Conservation (phyloP, 371 early-diverging fungal genomes). For the Zopfochytrium polystomum region DNA sequence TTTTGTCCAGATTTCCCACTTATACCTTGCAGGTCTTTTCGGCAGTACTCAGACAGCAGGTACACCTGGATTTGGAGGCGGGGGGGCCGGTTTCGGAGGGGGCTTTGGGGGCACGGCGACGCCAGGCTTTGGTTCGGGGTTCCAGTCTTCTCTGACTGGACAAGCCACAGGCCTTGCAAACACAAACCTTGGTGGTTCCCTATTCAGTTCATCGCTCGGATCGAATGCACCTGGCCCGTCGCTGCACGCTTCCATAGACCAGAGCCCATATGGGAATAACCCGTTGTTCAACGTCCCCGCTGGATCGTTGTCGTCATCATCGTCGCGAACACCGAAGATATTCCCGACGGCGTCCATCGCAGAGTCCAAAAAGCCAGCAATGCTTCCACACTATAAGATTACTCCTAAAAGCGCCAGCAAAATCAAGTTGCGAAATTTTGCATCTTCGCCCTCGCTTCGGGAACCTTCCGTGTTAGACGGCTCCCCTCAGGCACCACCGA, state of each 20-base stretch:
- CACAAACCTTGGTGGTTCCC: too few relatives aligned
- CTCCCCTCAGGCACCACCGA: neutral
- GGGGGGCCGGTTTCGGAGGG: constrained; percentile 23
- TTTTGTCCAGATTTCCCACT: too few relatives aligned
- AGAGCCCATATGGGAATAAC: constrained; percentile 79
- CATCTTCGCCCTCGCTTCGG: constrained; percentile 25
- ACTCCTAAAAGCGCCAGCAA: constrained; percentile 65
- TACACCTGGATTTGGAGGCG: constrained; percentile 27
- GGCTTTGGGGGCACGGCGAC: constrained; percentile 40
- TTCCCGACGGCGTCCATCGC: constrained; percentile 43
- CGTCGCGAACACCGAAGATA: constrained; percentile 36
- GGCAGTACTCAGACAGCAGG: too few relatives aligned
- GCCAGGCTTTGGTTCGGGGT: constrained; percentile 42
- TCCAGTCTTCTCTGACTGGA: constrained; percentile 1
- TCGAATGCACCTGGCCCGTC: too few relatives aligned
- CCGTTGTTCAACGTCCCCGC: constrained; percentile 66
- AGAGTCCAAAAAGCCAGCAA: constrained; percentile 52
- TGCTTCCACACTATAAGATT: constrained; percentile 57
- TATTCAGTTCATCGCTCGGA: too few relatives aligned
- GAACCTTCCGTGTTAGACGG: constrained; percentile 12
- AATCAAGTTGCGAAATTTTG: constrained; percentile 69
- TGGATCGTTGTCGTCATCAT: constrained; percentile 24
- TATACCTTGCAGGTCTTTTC: too few relatives aligned
- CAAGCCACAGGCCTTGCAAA: too few relatives aligned
- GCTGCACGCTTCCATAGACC: constrained; percentile 74